Base-by-base conservation (phyloP, 2,329 filamentous ascomycete species). In the Paramyrothecium roridum region DNA sequence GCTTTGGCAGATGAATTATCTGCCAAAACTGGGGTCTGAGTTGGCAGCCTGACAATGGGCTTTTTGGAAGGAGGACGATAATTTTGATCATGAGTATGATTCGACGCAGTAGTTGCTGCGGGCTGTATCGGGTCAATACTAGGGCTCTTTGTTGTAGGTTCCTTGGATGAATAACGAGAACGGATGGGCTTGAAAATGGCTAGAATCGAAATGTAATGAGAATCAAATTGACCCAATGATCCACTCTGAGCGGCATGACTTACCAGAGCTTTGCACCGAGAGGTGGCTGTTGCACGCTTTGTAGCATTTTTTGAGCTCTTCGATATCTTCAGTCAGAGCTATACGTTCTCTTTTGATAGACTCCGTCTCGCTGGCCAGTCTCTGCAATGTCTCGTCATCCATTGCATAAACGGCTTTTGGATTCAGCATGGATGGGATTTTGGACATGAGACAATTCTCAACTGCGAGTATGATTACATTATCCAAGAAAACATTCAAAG, bases 391-490 rank as follows among this genome's bases (percentile, higher is more conserved):
- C 1, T 66, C 61, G 2, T 75, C 65, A 2, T 61, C 57, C 69
- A 79, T 71, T 2, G 50, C 54, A 40, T 66, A 63, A 1, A 80
- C 70, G 1, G 60, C 63, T 1, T 64, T 65, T 1, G 74, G 67
- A 0, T 72, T 76, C 33, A 82, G 66, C 3, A 82, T 76, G 0
- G 57, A 53, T 1, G 72, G 69, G 0, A 82, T 55, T 2, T 75
- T 69, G 1, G 55, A 62, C 0, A 82, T 63, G 1, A 83, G 71
- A 48, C 76, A 80, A 33, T 75, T 76, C 59, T 82, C 80, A 1
- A 80, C 67, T 0, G 72, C 79, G 1, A 81, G 66, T n/a, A 72
- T 78, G 19, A 75, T 69, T 11, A 82, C 66, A 20, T 80, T 80
- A 3, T 82, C 75, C 3, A 76, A 68, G 50, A 82, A 80, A 0